These are phyloP conservation scores for Amaranthus cruentus DNA, from an alignment of 148 eudicot genomes.

Conservation along the genomic window DNA sequence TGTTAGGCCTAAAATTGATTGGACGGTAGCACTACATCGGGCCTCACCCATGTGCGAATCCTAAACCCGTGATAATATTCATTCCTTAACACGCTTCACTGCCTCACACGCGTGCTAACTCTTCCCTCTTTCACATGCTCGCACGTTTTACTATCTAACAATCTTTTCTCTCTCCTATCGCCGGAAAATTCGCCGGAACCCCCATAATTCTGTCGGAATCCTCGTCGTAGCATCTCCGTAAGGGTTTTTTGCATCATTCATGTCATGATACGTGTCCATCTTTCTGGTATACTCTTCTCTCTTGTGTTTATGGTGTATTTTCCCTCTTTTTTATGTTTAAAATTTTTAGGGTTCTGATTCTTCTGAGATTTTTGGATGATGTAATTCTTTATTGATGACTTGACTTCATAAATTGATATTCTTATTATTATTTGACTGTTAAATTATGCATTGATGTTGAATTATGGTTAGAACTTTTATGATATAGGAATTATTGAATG, in stretches of 20 bases:
- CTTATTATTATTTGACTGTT: background rate
- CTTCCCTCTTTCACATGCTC: conserved; percentile 47
- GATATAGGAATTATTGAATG: background rate
- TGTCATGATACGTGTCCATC: background rate
- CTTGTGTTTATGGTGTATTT: background rate
- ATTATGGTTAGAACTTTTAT: background rate
- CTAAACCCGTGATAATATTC: conserved; percentile 10
- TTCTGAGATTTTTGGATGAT: background rate
- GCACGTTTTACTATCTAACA: conserved; percentile 29
- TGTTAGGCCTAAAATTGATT: background rate
- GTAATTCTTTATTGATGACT: background rate
- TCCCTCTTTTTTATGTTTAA: background rate
- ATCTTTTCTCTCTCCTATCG: conserved; percentile 22
- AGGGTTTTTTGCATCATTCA: background rate
- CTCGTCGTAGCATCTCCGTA: background rate
- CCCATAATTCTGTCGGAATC: background rate
- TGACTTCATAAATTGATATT: background rate
- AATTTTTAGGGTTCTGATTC: conserved; percentile 13
- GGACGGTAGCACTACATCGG: background rate
- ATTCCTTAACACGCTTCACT: conserved; percentile 31
- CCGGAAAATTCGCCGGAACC: conserved; percentile 36
- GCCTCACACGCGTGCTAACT: conserved; percentile 45
- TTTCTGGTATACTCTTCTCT: conserved; percentile 11
- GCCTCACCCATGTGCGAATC: conserved; percentile 29
- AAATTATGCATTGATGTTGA: background rate